phyloP scores from a whole-genome alignment of 2,329 filamentous ascomycete species.

The Cryphonectria radicalis region DNA sequence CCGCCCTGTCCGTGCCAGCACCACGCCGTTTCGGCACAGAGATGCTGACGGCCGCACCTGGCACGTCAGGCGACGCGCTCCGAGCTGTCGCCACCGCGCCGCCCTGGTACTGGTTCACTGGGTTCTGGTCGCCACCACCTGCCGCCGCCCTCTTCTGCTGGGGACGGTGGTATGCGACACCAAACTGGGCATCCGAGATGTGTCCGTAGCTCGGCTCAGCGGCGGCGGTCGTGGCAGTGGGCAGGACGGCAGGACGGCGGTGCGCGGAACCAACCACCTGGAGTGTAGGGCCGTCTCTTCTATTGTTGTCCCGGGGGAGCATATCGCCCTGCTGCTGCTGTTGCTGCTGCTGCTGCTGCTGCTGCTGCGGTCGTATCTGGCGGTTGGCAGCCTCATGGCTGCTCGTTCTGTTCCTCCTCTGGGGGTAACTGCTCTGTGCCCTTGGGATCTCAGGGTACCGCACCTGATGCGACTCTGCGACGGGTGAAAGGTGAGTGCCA shows the following conservation, averaged over 20 bases:
- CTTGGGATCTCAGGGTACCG: slow-evolving; percentile 34
- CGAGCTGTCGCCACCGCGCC: slow-evolving; percentile 16
- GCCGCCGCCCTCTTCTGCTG: neutral
- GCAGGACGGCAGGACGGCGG: neutral
- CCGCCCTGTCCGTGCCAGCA: slow-evolving; percentile 16
- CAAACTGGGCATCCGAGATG: slow-evolving; percentile 7
- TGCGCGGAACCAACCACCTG: slow-evolving; percentile 37
- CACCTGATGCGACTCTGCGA: slow-evolving; percentile 51
- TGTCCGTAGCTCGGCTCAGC: slow-evolving; percentile 21
- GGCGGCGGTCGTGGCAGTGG: slow-evolving; percentile 26
- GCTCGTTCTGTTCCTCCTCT: neutral
- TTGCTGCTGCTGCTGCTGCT: neutral
- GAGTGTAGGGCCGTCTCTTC: slow-evolving; percentile 44
- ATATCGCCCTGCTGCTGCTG: neutral
- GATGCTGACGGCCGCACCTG: slow-evolving; percentile 1
- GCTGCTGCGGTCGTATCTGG: neutral
- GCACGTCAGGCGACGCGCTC: slow-evolving; percentile 26
- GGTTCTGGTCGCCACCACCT: slow-evolving; percentile 16
- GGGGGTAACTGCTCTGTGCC: slow-evolving; percentile 17
- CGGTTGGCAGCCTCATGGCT: neutral
- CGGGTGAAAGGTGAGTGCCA: slow-evolving; percentile 47
- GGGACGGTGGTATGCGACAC: neutral
- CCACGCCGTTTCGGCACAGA: slow-evolving; percentile 8
- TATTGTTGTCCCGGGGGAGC: neutral
- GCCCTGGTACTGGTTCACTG: slow-evolving; percentile 23